Conservation (phyloP, 768 basidiomycete species). For the Mycena maculata region DNA sequence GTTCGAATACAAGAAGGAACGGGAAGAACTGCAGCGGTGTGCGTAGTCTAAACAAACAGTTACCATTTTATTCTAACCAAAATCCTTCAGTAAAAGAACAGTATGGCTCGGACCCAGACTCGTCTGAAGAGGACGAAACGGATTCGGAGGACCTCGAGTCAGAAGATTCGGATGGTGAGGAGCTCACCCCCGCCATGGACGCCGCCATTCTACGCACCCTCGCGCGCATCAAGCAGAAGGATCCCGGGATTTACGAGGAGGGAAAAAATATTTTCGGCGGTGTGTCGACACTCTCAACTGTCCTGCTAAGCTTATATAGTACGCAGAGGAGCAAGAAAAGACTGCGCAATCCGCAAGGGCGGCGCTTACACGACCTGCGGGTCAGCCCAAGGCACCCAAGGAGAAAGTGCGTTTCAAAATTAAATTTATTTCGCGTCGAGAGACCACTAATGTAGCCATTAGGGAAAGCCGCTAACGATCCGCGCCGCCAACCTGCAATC, state of each 20-base stretch:
- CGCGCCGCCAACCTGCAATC: constrained; percentile 79
- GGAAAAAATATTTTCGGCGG: constrained; percentile 84
- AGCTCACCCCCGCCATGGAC: constrained; percentile 93
- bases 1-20: constrained; percentile 84
- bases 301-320: neutral
- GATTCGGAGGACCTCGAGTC: constrained; percentile 84
- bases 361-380: constrained; percentile 41
- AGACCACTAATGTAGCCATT: neutral
- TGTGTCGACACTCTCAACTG: constrained; percentile 42
- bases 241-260: constrained; percentile 86
- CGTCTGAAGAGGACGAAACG: constrained; percentile 60
- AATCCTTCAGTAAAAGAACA: constrained; percentile 81
- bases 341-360: constrained; percentile 49
- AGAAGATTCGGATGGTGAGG: constrained; percentile 95
- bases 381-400: constrained; percentile 46
- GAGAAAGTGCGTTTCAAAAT: constrained; percentile 60
- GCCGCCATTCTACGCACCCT: constrained; percentile 94
- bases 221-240: constrained; percentile 82
- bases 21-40: constrained; percentile 87
- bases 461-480: constrained; percentile 81
- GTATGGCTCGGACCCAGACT: constrained; percentile 81
- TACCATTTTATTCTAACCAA: neutral
- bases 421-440: neutral
- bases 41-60: constrained; percentile 40
- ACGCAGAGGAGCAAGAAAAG: constrained; percentile 74